These are phyloP conservation scores for Blastobotrys attinorum DNA, from an alignment of 805 yeast genomes.

Conservation along the genomic window DNA sequence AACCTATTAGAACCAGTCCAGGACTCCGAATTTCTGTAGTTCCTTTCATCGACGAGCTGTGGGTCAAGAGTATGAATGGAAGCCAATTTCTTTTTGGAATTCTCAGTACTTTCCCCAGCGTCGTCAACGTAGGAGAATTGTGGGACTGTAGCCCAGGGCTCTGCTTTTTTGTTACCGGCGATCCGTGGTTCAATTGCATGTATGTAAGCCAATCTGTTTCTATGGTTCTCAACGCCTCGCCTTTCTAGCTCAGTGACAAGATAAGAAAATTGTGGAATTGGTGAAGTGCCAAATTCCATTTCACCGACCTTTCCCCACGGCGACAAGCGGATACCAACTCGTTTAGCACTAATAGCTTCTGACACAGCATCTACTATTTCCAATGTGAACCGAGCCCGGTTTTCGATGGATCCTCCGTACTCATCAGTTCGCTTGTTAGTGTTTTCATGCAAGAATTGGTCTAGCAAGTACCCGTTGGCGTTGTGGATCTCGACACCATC, in stretches of 20 bases:
- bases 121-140: no score
- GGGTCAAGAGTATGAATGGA: no score
- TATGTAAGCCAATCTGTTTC: conserved; percentile 34
- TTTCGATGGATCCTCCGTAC: conserved; percentile 58
- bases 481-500: conserved; percentile 62
- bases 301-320: conserved; percentile 32
- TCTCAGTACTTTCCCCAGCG: no score
- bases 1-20: conserved; percentile 11
- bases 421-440: conserved; percentile 51
- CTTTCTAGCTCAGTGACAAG: conserved; percentile 35
- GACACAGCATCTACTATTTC: conserved; percentile 40
- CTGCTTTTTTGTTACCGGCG: conserved; percentile 13
- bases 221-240: conserved; percentile 32
- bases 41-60: no score
- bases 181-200: conserved; percentile 42
- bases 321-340: conserved; percentile 31
- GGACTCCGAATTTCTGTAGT: conserved; percentile 11
- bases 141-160: no score
- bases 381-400: conserved; percentile 42
- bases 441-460: conserved; percentile 39
- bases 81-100: no score
- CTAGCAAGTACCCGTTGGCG: conserved; percentile 55
- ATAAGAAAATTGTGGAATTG: conserved; percentile 36
- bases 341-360: conserved; percentile 31
- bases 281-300: conserved; percentile 20